Evolutionary conservation across 2,329 filamentous ascomycete genomes (phyloP).

Genomic region (Sclerotinia subarctica): DNA sequence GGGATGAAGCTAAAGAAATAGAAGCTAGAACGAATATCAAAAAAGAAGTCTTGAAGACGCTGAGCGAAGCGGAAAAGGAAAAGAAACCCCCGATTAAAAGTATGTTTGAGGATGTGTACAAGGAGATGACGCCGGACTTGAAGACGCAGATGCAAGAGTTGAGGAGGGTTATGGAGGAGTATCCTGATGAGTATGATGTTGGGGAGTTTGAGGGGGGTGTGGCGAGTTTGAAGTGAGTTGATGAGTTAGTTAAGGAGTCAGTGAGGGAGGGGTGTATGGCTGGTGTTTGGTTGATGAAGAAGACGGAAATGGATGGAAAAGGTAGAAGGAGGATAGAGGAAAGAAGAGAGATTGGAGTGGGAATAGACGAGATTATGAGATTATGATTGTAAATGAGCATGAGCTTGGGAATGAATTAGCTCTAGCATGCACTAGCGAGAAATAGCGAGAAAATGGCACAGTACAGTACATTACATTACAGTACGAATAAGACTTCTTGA

Average conservation of each 20-base stretch:
- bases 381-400: not conserved
- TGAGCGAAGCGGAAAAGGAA: constrained; percentile 76
- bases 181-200: constrained; percentile 90
- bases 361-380: not conserved
- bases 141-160: constrained; percentile 73
- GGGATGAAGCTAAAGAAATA: constrained; percentile 82
- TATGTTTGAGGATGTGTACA: constrained; percentile 88
- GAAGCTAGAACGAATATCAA: constrained; percentile 62
- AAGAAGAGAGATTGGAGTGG: not conserved
- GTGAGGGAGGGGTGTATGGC: not conserved
- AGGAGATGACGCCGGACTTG: constrained; percentile 77
- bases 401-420: not conserved
- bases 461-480: not conserved
- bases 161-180: constrained; percentile 73
- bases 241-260: too few species aligned
- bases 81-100: constrained; percentile 70
- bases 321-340: not conserved
- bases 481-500: not conserved
- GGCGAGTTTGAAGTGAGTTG: constrained; percentile 27
- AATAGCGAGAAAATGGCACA: not conserved
- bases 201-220: constrained; percentile 69
- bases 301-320: too few species aligned
- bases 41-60: constrained; percentile 78
- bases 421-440: not conserved
- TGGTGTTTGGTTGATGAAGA: too few species aligned